A percentile compares a stretch with the other conserved stretches of the same genome.
These are phyloP conservation scores for Pyrenophora tritici-repentis DNA, from an alignment of 2,329 filamentous ascomycete genomes.

Conservation along the genomic window DNA sequence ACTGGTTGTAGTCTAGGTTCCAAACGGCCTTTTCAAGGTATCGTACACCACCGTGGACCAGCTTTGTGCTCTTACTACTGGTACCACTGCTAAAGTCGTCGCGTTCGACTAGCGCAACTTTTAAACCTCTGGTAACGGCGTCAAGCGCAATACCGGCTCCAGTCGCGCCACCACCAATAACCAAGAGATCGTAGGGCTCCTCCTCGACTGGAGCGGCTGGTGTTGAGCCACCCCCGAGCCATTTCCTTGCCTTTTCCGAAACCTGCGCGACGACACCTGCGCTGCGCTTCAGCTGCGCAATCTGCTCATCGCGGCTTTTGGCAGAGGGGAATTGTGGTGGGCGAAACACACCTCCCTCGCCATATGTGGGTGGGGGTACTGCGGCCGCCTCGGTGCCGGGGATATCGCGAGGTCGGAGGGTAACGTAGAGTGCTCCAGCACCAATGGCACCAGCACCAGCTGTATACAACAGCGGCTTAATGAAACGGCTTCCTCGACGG, in stretches of 20 bases:
- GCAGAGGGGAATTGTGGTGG: conserved; percentile 69
- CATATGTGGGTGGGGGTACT: conserved; percentile 72
- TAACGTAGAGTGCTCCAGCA: conserved; percentile 63
- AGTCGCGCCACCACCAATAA: conserved; percentile 81
- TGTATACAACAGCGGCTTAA: conserved; percentile 65
- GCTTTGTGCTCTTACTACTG: conserved; percentile 85
- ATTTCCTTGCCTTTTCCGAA: conserved; percentile 49
- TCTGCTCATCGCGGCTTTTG: conserved; percentile 67
- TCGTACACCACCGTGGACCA: conserved; percentile 82
- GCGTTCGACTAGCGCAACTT: conserved; percentile 79
- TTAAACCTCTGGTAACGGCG: conserved; percentile 76
- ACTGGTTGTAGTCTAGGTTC: conserved; percentile 84
- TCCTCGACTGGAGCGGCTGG: conserved; percentile 41
- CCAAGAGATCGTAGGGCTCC: conserved; percentile 73
- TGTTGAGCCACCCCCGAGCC: conserved; percentile 44
- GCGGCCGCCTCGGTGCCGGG: conserved; percentile 70
- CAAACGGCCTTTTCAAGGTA: conserved; percentile 87
- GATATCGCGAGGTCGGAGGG: conserved; percentile 73
- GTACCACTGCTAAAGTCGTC: conserved; percentile 84
- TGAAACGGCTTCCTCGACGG: conserved; percentile 51
- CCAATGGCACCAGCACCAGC: conserved; percentile 60
- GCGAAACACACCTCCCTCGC: conserved; percentile 69
- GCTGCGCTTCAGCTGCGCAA: conserved; percentile 62
- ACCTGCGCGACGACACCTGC: conserved; percentile 48
- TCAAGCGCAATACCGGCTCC: conserved; percentile 81